These are phyloP conservation scores for Typha latifolia DNA, from an alignment of 176 grass and related monocot genomes.

Conservation along the genomic window DNA sequence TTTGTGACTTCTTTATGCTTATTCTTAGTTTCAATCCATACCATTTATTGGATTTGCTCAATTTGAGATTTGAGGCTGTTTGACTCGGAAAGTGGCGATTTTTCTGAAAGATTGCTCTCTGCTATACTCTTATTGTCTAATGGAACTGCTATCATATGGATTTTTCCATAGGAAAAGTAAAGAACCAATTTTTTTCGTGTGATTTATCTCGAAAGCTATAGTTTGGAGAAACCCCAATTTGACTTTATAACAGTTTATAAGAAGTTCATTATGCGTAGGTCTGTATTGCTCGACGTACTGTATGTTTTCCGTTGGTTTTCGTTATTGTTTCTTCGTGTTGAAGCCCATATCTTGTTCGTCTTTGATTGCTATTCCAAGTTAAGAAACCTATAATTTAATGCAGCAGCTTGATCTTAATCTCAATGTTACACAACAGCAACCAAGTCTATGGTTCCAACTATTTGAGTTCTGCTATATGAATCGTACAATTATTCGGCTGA, in stretches of 20 bases:
- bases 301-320: background rate
- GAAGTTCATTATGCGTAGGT: background rate
- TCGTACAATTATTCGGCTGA: background rate
- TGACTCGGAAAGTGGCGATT: background rate
- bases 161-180: background rate
- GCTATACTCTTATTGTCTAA: background rate
- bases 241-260: background rate
- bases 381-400: no score
- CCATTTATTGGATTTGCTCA: background rate
- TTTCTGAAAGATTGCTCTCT: background rate
- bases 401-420: no score
- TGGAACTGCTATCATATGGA: background rate
- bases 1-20: background rate
- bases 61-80: background rate
- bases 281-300: background rate
- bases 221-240: background rate
- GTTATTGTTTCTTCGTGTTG: no score
- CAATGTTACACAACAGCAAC: no score
- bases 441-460: no score
- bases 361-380: no score
- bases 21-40: background rate
- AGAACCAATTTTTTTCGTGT: background rate
- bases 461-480: no score
- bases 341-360: no score
- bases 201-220: background rate